Percentiles rank a stretch among this genome's conserved stretches.
Evolutionary conservation across 768 basidiomycete genomes (phyloP).

Genomic region (Gloeostereum incarnatum): DNA sequence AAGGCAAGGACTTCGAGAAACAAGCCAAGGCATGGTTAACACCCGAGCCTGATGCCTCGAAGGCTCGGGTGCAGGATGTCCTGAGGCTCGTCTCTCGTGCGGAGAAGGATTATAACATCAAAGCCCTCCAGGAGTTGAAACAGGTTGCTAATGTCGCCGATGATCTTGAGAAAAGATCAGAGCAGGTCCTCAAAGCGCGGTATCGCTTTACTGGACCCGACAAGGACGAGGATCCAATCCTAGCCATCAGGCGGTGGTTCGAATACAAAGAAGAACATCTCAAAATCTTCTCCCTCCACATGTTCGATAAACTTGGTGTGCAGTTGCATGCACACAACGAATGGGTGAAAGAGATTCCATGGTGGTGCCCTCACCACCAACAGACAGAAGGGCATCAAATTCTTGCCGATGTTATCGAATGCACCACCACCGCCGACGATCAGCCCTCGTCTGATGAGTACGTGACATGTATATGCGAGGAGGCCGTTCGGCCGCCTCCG

Average conservation of each 20-base stretch:
- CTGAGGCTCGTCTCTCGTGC: conserved; percentile 59
- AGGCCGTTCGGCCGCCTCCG: conserved; percentile 72
- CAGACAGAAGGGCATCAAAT: conserved; percentile 55
- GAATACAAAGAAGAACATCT: conserved; percentile 64
- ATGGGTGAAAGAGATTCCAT: conserved; percentile 71
- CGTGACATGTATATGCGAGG: conserved; percentile 76
- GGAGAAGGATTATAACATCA: conserved; percentile 70
- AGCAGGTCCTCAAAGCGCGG: conserved; percentile 58
- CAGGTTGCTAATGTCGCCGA: conserved; percentile 67
- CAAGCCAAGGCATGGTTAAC: conserved; percentile 65
- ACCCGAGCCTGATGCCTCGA: conserved; percentile 42
- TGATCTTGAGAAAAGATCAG: conserved; percentile 70
- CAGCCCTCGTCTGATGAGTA: conserved; percentile 72
- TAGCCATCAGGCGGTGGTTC: conserved; percentile 66
- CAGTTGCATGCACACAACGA: conserved; percentile 59
- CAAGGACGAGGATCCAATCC: conserved; percentile 56
- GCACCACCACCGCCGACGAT: conserved; percentile 72
- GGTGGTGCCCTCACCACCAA: conserved; percentile 66
- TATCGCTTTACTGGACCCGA: too few species aligned
- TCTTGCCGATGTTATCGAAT: conserved; percentile 66
- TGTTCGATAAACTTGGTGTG: conserved; percentile 61
- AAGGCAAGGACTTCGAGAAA: conserved; percentile 74
- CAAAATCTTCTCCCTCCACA: conserved; percentile 61
- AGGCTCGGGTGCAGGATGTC: conserved; percentile 62
- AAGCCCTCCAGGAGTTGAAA: conserved; percentile 55